Conservation (phyloP, 1,139 yeast genomes). For the Hyphopichia wangnamkhiaoensis region DNA sequence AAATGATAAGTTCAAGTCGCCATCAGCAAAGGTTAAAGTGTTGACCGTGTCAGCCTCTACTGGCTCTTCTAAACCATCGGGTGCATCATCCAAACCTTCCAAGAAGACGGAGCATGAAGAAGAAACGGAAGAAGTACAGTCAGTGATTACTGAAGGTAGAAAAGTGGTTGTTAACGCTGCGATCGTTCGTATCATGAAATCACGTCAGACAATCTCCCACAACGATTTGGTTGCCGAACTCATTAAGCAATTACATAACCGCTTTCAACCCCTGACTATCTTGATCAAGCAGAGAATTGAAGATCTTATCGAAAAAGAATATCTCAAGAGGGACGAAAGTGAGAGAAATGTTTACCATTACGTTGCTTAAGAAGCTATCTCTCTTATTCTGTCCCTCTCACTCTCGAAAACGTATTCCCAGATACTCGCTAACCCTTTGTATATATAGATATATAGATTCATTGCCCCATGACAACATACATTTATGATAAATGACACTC, state of each 20-base stretch:
- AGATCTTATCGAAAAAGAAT: conserved; percentile 79
- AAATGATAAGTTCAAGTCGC: conserved; percentile 71
- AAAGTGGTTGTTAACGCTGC: conserved; percentile 81
- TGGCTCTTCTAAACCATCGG: conserved; percentile 11
- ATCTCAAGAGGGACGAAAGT: conserved; percentile 69
- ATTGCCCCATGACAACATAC: neutral
- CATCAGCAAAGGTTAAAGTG: conserved; percentile 73
- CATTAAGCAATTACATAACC: conserved; percentile 56
- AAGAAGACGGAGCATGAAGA: conserved; percentile 40
- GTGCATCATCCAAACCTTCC: conserved; percentile 40
- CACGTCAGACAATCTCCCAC: conserved; percentile 62
- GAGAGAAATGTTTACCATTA: conserved; percentile 69
- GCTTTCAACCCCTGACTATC: conserved; percentile 70
- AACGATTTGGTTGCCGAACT: conserved; percentile 68
- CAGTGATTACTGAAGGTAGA: conserved; percentile 42
- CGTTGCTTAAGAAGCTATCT: conserved; percentile 52
- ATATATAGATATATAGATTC: neutral
- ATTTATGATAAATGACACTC: neutral
- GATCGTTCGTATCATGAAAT: conserved; percentile 83
- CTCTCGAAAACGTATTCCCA: too few relatives aligned
- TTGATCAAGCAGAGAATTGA: conserved; percentile 80
- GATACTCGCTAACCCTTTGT: too few relatives aligned
- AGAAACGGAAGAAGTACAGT: conserved; percentile 38
- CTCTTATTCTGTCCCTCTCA: too few relatives aligned
- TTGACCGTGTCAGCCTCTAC: conserved; percentile 57